These are phyloP conservation scores for Pseudomassariella vexata DNA, from an alignment of 2,329 filamentous ascomycete genomes.

Conservation along the genomic window DNA sequence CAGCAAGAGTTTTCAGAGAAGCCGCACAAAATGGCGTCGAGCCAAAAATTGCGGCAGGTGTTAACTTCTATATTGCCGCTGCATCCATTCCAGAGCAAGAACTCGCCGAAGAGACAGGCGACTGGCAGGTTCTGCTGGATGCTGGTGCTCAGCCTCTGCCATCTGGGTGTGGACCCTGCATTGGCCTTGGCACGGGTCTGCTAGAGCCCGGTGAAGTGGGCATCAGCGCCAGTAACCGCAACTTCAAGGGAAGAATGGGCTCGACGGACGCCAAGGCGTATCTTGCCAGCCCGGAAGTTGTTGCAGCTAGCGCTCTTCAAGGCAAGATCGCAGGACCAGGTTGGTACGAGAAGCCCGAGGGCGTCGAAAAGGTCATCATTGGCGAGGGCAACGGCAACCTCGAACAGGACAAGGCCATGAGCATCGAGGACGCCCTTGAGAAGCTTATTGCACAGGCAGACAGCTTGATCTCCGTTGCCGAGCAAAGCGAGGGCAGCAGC, in stretches of 20 bases:
- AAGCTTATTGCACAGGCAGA: slow-evolving; percentile 67
- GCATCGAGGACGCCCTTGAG: slow-evolving; percentile 64
- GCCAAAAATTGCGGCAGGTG: slow-evolving; percentile 67
- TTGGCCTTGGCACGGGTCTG: slow-evolving; percentile 72
- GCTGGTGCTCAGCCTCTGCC: slow-evolving; percentile 71
- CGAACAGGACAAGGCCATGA: slow-evolving; percentile 59
- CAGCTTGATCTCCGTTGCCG: slow-evolving; percentile 47
- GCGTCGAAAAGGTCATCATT: slow-evolving; percentile 59
- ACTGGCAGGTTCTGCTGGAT: slow-evolving; percentile 78
- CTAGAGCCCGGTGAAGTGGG: slow-evolving; percentile 82
- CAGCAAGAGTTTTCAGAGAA: slow-evolving; percentile 79
- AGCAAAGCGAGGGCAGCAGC: slow-evolving; percentile 33
- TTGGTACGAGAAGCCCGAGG: slow-evolving; percentile 68
- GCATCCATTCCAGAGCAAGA: slow-evolving; percentile 75
- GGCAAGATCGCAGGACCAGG: slow-evolving; percentile 72
- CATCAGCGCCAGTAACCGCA: slow-evolving; percentile 77
- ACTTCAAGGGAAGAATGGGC: slow-evolving; percentile 91
- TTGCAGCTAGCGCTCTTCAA: slow-evolving; percentile 77
- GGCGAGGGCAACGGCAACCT: slow-evolving; percentile 66
- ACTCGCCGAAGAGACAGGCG: slow-evolving; percentile 70
- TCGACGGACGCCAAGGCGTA: slow-evolving; percentile 75
- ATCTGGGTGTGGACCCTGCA: slow-evolving; percentile 77
- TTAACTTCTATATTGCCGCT: slow-evolving; percentile 85
- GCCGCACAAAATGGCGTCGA: slow-evolving; percentile 59
- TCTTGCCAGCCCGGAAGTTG: slow-evolving; percentile 82